Percentiles rank a stretch among this genome's conserved stretches.
Conservation (phyloP, 345 rosid species). For the Acer campestre region DNA sequence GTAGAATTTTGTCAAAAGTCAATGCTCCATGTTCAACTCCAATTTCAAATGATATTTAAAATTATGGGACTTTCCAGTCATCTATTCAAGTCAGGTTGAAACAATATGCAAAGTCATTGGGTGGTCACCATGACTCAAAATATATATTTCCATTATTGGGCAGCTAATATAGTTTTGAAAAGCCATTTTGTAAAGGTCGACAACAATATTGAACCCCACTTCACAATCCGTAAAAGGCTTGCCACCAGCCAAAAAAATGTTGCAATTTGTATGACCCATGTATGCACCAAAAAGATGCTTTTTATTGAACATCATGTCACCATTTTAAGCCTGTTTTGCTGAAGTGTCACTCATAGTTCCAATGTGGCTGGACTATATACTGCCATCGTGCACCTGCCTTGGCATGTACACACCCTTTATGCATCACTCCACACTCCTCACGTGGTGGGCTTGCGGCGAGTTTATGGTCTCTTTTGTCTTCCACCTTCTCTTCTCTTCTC, state of each 20-base stretch:
- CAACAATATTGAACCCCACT: not conserved
- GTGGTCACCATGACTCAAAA: not conserved
- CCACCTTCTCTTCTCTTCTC: not conserved
- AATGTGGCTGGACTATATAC: not conserved
- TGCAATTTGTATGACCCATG: not conserved
- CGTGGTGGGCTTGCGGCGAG: slow-evolving; percentile 21
- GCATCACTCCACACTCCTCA: slow-evolving; percentile 23
- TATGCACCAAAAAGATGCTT: not conserved
- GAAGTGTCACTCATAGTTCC: slow-evolving; percentile 6
- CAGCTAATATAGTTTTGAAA: not conserved
- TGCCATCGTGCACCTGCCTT: slow-evolving; percentile 2
- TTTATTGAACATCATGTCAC: not conserved
- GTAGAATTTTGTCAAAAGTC: not conserved
- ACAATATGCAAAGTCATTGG: not conserved
- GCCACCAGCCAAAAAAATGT: not conserved
- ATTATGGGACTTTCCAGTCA: not conserved
- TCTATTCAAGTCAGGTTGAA: not conserved
- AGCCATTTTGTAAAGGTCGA: not conserved
- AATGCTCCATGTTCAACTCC: too few relatives aligned
- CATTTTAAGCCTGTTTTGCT: not conserved
- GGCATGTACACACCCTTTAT: slow-evolving; percentile 4
- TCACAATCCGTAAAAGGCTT: not conserved
- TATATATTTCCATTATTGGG: too few relatives aligned
- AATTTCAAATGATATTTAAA: not conserved
- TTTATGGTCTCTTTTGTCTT: slow-evolving; percentile 3